phyloP scores from a whole-genome alignment of 441 rosid genomes.

The Eutrema salsugineum region DNA sequence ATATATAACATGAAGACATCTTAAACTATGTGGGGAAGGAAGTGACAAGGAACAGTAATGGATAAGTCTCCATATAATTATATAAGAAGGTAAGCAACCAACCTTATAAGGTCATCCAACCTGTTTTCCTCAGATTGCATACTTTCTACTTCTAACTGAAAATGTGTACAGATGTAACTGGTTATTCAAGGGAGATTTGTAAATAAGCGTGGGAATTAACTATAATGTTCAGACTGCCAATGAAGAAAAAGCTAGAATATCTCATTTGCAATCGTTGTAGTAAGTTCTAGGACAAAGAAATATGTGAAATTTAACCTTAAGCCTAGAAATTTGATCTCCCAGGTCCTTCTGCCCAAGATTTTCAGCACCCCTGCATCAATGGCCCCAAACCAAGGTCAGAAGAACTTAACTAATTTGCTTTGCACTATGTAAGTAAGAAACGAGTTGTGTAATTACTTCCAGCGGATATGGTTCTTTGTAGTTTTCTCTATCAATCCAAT shows the following conservation, averaged over 20 bases:
- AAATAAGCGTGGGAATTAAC: not conserved
- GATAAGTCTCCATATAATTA: not conserved
- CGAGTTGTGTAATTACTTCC: conserved; percentile 53
- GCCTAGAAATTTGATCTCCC: conserved; percentile 39
- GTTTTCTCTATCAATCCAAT: conserved; percentile 84
- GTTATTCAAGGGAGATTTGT: not conserved
- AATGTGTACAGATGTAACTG: not conserved
- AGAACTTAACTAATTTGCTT: not conserved
- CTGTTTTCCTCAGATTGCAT: conserved; percentile 48
- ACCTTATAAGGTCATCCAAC: conserved; percentile 74
- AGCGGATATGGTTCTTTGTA: conserved; percentile 71
- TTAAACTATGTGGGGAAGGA: conserved; percentile 14
- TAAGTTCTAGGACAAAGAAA: not conserved
- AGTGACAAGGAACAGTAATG: not conserved
- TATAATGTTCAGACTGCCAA: not conserved
- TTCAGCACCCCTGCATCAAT: conserved; percentile 53
- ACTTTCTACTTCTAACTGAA: conserved; percentile 54
- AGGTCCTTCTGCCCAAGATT: conserved; percentile 43
- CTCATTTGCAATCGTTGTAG: too few species aligned
- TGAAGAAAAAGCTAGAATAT: not conserved
- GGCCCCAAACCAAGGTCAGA: conserved; percentile 25
- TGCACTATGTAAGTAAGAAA: conserved; percentile 10
- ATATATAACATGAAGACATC: conserved; percentile 15
- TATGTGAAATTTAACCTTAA: conserved; percentile 42
- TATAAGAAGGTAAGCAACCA: conserved; percentile 19